Evolutionary conservation across 495 filamentous ascomycete species (phyloP).

Genomic region (Sabuloglossum arenarium): DNA sequence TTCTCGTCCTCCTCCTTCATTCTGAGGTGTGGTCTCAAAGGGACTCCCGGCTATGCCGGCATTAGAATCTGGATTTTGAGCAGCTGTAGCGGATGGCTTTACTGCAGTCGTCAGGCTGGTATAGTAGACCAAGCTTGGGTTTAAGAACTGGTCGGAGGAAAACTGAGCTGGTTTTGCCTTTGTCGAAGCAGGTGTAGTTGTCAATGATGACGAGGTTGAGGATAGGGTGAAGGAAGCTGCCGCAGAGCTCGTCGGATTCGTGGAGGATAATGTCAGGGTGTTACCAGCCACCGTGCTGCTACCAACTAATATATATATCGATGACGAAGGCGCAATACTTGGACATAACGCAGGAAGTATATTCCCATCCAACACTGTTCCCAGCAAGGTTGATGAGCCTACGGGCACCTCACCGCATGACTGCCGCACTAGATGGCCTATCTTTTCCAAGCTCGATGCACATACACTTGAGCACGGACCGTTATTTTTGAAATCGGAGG

Average conservation of each 20-base stretch:
- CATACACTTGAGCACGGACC: constrained; percentile 14
- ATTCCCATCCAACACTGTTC: constrained; percentile 10
- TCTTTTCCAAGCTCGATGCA: constrained; percentile 12
- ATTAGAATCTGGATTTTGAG: too few relatives aligned
- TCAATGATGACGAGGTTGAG: not conserved
- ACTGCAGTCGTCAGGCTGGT: too few relatives aligned
- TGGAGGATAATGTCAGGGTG: not conserved
- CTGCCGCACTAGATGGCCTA: constrained; percentile 9
- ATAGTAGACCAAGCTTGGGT: too few relatives aligned
- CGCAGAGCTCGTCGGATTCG: not conserved
- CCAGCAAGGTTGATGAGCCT: constrained; percentile 13
- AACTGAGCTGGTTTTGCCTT: too few relatives aligned
- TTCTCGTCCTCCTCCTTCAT: not conserved
- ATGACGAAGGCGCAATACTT: constrained; percentile 1
- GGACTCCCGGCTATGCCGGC: not conserved
- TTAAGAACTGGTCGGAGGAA: too few relatives aligned
- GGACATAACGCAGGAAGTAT: constrained; percentile 12
- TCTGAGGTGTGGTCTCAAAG: not conserved
- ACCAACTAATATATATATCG: not conserved
- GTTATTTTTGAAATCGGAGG: constrained; percentile 13
- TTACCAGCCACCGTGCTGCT: not conserved
- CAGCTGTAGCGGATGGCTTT: too few relatives aligned
- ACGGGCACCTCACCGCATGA: constrained; percentile 13
- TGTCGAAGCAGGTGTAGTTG: too few relatives aligned
- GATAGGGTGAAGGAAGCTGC: not conserved